A percentile compares a stretch with the other conserved stretches of the same genome.
phyloP scores from a whole-genome alignment of 2,329 filamentous ascomycete genomes.

The Neoascochyta sp. region DNA sequence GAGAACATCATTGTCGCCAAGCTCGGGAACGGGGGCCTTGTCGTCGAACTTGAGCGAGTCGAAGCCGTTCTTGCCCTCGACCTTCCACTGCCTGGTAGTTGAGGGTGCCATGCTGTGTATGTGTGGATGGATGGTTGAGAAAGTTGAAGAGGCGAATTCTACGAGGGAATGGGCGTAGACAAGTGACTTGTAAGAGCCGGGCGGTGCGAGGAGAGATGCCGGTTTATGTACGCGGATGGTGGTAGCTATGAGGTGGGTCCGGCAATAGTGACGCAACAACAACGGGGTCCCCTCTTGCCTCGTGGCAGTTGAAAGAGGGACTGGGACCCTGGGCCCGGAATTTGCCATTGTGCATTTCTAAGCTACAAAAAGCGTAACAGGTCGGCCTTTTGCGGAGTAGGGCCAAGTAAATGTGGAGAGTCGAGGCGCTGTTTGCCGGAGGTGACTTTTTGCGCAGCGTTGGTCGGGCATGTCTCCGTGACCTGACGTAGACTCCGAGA shows the following conservation, averaged over 20 bases:
- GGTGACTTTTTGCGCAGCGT: too few species aligned
- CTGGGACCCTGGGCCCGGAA: too few species aligned
- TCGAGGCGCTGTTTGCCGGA: too few species aligned
- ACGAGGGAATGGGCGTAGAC: not conserved
- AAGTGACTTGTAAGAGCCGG: slow-evolving; percentile 1
- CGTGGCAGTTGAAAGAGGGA: too few species aligned
- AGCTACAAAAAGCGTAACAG: slow-evolving; percentile 5
- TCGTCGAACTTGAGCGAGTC: slow-evolving; percentile 58
- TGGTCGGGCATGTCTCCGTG: too few species aligned
- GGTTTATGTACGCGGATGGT: slow-evolving; percentile 11
- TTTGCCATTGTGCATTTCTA: slow-evolving; percentile 7
- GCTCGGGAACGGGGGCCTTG: slow-evolving; percentile 52
- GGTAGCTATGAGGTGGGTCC: slow-evolving; percentile 14
- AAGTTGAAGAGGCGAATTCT: not conserved
- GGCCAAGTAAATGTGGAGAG: not conserved
- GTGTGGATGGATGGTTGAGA: too few species aligned
- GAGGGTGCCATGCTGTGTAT: slow-evolving; percentile 38
- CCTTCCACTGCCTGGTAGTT: slow-evolving; percentile 56
- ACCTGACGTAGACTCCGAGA: too few species aligned
- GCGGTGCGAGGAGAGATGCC: too few species aligned
- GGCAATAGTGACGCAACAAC: slow-evolving; percentile 22
- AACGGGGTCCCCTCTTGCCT: too few species aligned
- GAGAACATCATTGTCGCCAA: slow-evolving; percentile 68
- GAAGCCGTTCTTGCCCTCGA: slow-evolving; percentile 56
- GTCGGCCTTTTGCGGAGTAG: slow-evolving; percentile 2